These are phyloP conservation scores for Hygrophila difformis DNA, from an alignment of 257 asterid species.

Conservation along the genomic window DNA sequence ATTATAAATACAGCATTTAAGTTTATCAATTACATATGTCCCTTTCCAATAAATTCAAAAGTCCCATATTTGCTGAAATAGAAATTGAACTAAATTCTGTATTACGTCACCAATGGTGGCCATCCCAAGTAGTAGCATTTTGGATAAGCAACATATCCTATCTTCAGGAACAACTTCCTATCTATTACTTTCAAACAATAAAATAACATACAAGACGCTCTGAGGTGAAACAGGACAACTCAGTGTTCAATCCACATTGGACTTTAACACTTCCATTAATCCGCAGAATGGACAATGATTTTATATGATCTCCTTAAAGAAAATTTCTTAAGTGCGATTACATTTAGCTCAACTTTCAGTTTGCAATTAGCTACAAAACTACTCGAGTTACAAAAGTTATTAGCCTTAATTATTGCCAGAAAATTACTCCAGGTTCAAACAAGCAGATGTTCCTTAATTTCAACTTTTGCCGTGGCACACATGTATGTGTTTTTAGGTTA, in stretches of 20 bases:
- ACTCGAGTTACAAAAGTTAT: no score
- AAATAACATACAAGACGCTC: not conserved
- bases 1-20: not conserved
- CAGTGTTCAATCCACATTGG: not conserved
- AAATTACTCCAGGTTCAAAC: no score
- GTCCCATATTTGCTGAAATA: no score
- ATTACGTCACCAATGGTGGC: no score
- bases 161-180: not conserved
- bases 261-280: not conserved
- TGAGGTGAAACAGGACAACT: conserved; percentile 2
- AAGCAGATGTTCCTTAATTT: no score
- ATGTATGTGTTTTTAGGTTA: no score
- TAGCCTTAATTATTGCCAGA: no score
- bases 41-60: no score
- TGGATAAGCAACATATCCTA: not conserved
- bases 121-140: not conserved
- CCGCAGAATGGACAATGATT: not conserved
- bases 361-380: conserved; percentile 2
- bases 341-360: not conserved
- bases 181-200: not conserved
- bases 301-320: not conserved
- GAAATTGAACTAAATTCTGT: no score
- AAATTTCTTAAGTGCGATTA: not conserved
- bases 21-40: no score
- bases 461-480: no score